Conservation (phyloP, 305 asterid species). For the Caryopteris hybrid region DNA sequence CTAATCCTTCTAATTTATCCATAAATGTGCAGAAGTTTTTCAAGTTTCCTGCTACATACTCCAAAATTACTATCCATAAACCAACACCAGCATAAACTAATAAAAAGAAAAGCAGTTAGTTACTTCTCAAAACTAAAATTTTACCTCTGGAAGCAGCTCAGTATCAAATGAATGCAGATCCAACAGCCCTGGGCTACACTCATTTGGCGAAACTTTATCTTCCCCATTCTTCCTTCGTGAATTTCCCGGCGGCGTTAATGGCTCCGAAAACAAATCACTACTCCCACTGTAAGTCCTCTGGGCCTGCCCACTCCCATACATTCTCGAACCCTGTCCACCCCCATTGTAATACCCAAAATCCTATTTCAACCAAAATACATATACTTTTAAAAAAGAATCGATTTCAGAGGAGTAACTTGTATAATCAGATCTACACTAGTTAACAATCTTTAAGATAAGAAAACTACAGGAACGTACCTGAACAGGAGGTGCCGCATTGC, state of each 20-base stretch:
- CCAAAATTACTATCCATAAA: too few species aligned
- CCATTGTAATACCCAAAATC: conserved; percentile 76
- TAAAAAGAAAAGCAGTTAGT: neutral
- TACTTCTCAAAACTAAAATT: neutral
- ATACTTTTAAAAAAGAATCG: neutral
- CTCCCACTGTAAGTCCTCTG: conserved; percentile 59
- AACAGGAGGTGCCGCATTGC: conserved; percentile 58
- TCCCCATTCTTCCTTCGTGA: conserved; percentile 50
- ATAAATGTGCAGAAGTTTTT: neutral
- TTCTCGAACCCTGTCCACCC: conserved; percentile 67
- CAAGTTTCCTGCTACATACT: neutral
- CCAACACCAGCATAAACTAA: neutral
- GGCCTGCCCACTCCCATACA: conserved; percentile 52
- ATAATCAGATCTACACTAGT: conserved; percentile 43
- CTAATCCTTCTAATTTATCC: neutral
- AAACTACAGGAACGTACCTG: conserved; percentile 40
- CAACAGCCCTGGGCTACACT: conserved; percentile 87
- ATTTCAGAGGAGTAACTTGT: neutral
- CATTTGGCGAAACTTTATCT: conserved; percentile 60
- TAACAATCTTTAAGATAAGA: neutral
- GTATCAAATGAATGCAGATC: conserved; percentile 97
- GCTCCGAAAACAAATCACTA: conserved; percentile 60
- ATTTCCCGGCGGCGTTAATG: conserved; percentile 66
- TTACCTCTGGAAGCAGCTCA: conserved; percentile 85
- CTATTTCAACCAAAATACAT: conserved; percentile 26